Evolutionary conservation across 2,329 filamentous ascomycete species (phyloP).

Genomic region (Phoma sp.): DNA sequence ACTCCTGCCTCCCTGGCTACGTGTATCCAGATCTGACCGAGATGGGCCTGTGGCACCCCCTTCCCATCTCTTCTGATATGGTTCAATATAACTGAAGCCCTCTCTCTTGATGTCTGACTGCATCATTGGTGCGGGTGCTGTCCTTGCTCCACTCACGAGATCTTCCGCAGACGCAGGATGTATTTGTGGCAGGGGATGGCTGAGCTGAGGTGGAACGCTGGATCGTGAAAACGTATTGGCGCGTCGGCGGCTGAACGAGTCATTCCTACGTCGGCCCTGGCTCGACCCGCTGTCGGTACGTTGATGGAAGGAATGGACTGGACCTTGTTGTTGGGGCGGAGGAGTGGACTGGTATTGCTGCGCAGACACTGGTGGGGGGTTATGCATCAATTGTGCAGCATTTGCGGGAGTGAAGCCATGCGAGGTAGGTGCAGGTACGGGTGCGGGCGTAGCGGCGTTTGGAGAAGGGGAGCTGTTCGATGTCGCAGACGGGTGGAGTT

Average conservation of each 20-base stretch:
- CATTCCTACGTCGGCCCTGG: constrained; percentile 39
- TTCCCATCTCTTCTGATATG: constrained; percentile 41
- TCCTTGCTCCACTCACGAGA: constrained; percentile 44
- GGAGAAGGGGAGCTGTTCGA: constrained; percentile 41
- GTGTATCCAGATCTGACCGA: constrained; percentile 31
- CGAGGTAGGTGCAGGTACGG: constrained; percentile 30
- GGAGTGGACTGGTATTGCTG: constrained; percentile 38
- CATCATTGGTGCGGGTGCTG: constrained; percentile 40
- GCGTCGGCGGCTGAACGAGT: constrained; percentile 45
- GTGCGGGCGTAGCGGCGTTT: constrained; percentile 32
- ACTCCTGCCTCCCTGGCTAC: constrained; percentile 38
- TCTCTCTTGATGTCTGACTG: constrained; percentile 40
- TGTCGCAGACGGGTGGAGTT: constrained; percentile 53
- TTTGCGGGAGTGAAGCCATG: constrained; percentile 50
- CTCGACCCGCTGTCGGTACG: constrained; percentile 43
- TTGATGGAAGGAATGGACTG: constrained; percentile 42
- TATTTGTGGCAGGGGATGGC: constrained; percentile 41
- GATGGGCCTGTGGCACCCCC: constrained; percentile 31
- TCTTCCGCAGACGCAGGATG: constrained; percentile 43
- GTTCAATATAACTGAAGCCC: constrained; percentile 35
- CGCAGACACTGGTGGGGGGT: constrained; percentile 28
- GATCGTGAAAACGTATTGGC: constrained; percentile 37
- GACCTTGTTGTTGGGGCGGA: constrained; percentile 31
- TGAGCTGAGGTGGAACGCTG: constrained; percentile 46
- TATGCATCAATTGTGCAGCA: constrained; percentile 45